phyloP scores from a whole-genome alignment of 1,139 yeast genomes.

The Wickerhamiella pararugosa region DNA sequence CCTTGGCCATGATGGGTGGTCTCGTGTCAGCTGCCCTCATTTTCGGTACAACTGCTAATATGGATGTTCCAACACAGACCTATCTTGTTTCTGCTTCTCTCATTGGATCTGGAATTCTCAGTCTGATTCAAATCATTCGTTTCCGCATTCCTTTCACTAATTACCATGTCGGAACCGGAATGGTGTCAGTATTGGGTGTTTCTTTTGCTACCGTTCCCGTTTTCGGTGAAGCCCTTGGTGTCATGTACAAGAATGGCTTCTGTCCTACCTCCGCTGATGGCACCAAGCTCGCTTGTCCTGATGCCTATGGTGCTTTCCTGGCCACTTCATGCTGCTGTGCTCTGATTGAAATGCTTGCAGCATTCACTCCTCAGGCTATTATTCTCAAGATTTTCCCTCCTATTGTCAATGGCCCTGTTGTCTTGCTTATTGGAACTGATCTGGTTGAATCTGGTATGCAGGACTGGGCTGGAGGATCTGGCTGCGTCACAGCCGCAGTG shows the following conservation, averaged over 20 bases:
- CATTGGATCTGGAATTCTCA: slow-evolving; percentile 59
- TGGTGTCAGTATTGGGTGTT: slow-evolving; percentile 77
- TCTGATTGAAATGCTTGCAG: slow-evolving; percentile 49
- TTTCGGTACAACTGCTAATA: slow-evolving; percentile 46
- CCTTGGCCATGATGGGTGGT: slow-evolving; percentile 84
- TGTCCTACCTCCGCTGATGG: slow-evolving; percentile 51
- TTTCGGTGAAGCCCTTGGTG: slow-evolving; percentile 57
- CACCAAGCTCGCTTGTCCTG: slow-evolving; percentile 61
- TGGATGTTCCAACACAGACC: slow-evolving; percentile 36
- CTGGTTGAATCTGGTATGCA: slow-evolving; percentile 56
- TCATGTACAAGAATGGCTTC: slow-evolving; percentile 59
- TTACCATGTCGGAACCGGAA: slow-evolving; percentile 72
- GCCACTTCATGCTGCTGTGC: slow-evolving; percentile 69
- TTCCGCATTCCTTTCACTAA: slow-evolving; percentile 58
- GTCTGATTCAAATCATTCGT: slow-evolving; percentile 65
- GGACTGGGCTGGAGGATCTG: slow-evolving; percentile 84
- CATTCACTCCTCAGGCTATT: slow-evolving; percentile 58
- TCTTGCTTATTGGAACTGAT: slow-evolving; percentile 58
- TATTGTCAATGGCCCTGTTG: slow-evolving; percentile 83
- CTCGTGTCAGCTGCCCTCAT: slow-evolving; percentile 69
- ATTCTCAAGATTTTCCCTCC: slow-evolving; percentile 72
- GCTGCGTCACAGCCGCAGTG: slow-evolving; percentile 28
- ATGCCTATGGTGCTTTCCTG: slow-evolving; percentile 73
- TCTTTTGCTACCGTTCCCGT: slow-evolving; percentile 77
- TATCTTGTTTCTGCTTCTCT: slow-evolving; percentile 67